Evolutionary conservation across 2,329 filamentous ascomycete genomes (phyloP).

Genomic region (Periconia sp.): DNA sequence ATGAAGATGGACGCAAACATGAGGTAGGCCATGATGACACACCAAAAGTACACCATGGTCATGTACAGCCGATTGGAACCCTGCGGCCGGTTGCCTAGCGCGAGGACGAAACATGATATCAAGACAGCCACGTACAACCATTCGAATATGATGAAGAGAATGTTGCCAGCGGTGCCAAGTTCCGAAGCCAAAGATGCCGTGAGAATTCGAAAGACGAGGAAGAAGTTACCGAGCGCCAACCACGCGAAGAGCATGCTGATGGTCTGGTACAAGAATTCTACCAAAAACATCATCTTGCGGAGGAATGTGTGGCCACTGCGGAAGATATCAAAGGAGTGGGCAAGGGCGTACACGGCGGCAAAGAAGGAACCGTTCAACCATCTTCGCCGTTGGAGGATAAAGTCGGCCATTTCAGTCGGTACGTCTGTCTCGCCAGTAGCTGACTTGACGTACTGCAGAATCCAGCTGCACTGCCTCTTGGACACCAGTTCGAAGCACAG

Average conservation of each 20-base stretch:
- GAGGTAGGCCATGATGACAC: slow-evolving; percentile 86
- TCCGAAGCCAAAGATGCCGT: slow-evolving; percentile 82
- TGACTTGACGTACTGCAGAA: slow-evolving; percentile 97
- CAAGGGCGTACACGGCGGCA: slow-evolving; percentile 90
- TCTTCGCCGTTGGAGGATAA: slow-evolving; percentile 91
- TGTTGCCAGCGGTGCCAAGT: slow-evolving; percentile 73
- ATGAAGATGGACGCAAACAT: slow-evolving; percentile 96
- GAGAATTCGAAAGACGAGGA: slow-evolving; percentile 96
- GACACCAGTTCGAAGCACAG: slow-evolving; percentile 97
- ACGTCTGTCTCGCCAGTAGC: slow-evolving; percentile 97
- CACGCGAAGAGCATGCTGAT: slow-evolving; percentile 98
- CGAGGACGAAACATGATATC: slow-evolving; percentile 91
- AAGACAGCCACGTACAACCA: slow-evolving; percentile 93
- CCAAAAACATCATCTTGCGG: slow-evolving; percentile 83
- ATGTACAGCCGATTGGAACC: slow-evolving; percentile 93
- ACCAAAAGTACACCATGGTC: slow-evolving; percentile 99
- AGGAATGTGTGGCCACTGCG: slow-evolving; percentile 85
- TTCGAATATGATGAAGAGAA: slow-evolving; percentile 88
- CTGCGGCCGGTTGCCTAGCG: slow-evolving; percentile 90
- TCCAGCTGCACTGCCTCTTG: slow-evolving; percentile 96
- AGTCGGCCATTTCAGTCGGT: slow-evolving; percentile 87
- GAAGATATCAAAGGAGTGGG: slow-evolving; percentile 96
- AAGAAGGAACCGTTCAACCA: slow-evolving; percentile 99
- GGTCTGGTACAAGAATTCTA: slow-evolving; percentile 94
- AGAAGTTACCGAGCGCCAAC: slow-evolving; percentile 99